Evolutionary conservation across 495 filamentous ascomycete genomes (phyloP), one percentile per base, ranked within the genome.

Genomic region (Neurospora sp.): DNA sequence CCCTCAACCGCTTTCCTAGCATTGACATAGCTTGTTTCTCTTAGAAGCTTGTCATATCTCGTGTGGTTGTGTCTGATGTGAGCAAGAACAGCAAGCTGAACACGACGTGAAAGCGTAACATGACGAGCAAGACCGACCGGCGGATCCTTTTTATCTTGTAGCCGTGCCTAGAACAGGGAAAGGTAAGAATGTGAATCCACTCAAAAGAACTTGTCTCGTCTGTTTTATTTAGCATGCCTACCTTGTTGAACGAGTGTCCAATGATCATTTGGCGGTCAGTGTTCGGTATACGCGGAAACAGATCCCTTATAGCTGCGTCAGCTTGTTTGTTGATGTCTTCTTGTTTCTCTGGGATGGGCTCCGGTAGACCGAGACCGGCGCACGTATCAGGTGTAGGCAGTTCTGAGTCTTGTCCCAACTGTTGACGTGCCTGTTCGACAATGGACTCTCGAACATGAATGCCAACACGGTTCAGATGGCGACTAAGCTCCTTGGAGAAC

Each of bases 31-130:
- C 81, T 83, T 7, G 86, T 88, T 68, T 86, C 84, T 73, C 85
- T 89, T 37, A 98, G 84, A 38, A 96, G 84, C 74, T 87, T 82
- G 81, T 98, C 94, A 80, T 98, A 98, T 74, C 92, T 85, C 20
- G 94, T 98, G 79, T 96, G 93, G 39, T 83, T 84, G 78, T 98
- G 94, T 44, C 94, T 88, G 76, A 97, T 93, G 80, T 96, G 92
- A 71, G 94, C 93, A 75, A 91, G 87, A 9, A 94, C 92, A 2
- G 94, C 94, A 61, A 97, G 86, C 75, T 95, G 92, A 14, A 92
- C 91, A 73, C 93, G 88, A 35, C 91, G 89, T 69, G 91, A 88
- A 40, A 97, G 83, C 41, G 89, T 84, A 70, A 95, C 79, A 70
- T 91, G 84, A 66, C 83, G 78, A 40, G 88, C 89, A 61, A 90